Evolutionary conservation across 768 basidiomycete species (phyloP).

Genomic region (Cystofilobasidium ferigula): DNA sequence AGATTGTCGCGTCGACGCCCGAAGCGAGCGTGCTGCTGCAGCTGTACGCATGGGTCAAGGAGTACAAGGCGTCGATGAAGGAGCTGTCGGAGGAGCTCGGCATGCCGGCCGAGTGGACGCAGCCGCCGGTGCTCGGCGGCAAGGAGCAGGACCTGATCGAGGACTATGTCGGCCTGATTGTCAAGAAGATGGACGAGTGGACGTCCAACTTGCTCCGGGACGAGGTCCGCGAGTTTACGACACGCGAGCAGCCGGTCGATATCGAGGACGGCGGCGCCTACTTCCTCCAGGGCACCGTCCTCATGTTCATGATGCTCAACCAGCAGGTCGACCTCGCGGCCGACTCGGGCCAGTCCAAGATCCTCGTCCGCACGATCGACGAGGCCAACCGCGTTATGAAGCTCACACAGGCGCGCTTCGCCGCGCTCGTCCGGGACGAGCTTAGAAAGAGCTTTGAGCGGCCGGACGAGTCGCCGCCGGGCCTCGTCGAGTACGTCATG

Average conservation of each 20-base stretch:
- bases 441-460: conserved; percentile 77
- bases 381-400: conserved; percentile 86
- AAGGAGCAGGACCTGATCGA: conserved; percentile 89
- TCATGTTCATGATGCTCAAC: conserved; percentile 96
- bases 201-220: conserved; percentile 83
- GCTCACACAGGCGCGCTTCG: conserved; percentile 75
- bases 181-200: conserved; percentile 96
- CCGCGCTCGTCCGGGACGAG: conserved; percentile 67
- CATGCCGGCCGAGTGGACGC: conserved; percentile 64
- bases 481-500: conserved; percentile 89
- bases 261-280: conserved; percentile 78
- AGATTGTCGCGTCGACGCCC: conserved; percentile 58
- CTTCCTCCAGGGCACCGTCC: conserved; percentile 80
- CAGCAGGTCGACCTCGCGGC: conserved; percentile 89
- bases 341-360: conserved; percentile 89
- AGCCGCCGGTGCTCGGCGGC: conserved; percentile 86
- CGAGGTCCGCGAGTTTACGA: conserved; percentile 71
- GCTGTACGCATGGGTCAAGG: conserved; percentile 87
- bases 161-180: conserved; percentile 84
- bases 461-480: conserved; percentile 73
- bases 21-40: conserved; percentile 80
- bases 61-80: conserved; percentile 90
- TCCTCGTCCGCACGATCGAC: conserved; percentile 76
- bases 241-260: conserved; percentile 76
- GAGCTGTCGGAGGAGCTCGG: conserved; percentile 95